These are phyloP conservation scores for Polytrichum formosum DNA, from an alignment of 225 moss, liverwort and hornwort species.

Conservation along the genomic window DNA sequence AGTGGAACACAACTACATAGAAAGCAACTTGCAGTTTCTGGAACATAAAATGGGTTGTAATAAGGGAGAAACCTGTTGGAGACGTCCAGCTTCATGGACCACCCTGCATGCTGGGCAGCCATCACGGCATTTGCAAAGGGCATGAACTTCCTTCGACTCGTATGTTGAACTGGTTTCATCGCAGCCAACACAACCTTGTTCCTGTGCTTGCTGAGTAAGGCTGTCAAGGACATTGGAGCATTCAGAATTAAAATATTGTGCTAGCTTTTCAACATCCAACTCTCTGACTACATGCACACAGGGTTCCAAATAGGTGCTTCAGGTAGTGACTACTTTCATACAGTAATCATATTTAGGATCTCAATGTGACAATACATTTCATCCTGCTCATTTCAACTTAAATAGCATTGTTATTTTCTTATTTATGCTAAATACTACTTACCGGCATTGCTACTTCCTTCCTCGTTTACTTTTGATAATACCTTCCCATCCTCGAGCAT, in stretches of 20 bases:
- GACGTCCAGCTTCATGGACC: slow-evolving; percentile 86
- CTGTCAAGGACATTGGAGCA: slow-evolving; percentile 14
- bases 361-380: too few relatives aligned
- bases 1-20: too few relatives aligned
- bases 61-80: slow-evolving; percentile 44
- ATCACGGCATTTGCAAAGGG: slow-evolving; percentile 86
- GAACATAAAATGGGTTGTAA: too few relatives aligned
- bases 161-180: slow-evolving; percentile 82
- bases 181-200: slow-evolving; percentile 51
- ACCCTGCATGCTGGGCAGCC: slow-evolving; percentile 90
- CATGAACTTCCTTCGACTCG: slow-evolving; percentile 65
- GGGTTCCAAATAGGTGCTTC: not conserved
- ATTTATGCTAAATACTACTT: not conserved
- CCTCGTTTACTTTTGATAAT: slow-evolving; percentile 43
- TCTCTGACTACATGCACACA: not conserved
- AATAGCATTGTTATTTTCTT: too few relatives aligned
- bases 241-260: slow-evolving; percentile 3
- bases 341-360: too few relatives aligned
- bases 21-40: too few relatives aligned
- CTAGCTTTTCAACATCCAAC: not conserved
- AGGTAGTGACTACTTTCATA: too few relatives aligned
- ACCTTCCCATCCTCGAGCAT: slow-evolving; percentile 50
- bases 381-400: too few relatives aligned
- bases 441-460: slow-evolving; percentile 35
- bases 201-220: slow-evolving; percentile 51